Conservation (phyloP, 2,329 filamentous ascomycete genomes). For the Plectosphaerella plurivora region DNA sequence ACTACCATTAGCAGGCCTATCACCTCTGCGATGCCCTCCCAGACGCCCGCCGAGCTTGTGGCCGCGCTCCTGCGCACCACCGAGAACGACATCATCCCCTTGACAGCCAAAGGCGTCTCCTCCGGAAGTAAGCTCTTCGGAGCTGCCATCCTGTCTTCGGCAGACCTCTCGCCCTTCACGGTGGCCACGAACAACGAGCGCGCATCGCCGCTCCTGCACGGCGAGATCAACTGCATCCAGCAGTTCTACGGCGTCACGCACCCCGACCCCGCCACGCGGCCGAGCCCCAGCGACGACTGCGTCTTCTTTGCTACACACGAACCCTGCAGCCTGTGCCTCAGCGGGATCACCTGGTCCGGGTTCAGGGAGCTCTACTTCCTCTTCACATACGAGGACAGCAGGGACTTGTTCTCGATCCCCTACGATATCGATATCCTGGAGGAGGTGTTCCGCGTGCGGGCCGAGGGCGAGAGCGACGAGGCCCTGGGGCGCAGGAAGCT, state of each 20-base stretch:
- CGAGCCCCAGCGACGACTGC: conserved; percentile 38
- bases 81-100: conserved; percentile 43
- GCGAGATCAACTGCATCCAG: conserved; percentile 58
- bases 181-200: conserved; percentile 54
- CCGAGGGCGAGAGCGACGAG: conserved; percentile 29
- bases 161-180: conserved; percentile 35
- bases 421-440: conserved; percentile 55
- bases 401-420: conserved; percentile 50
- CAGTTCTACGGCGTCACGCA: conserved; percentile 42
- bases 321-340: conserved; percentile 54
- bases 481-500: conserved; percentile 33
- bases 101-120: conserved; percentile 43
- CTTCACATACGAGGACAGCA: conserved; percentile 55
- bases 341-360: conserved; percentile 53
- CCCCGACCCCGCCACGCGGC: conserved; percentile 28
- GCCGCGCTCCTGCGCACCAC: conserved; percentile 34
- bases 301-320: conserved; percentile 57
- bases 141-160: conserved; percentile 45
- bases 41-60: conserved; percentile 22
- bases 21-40: not conserved
- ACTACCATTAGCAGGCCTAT: not conserved
- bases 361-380: conserved; percentile 54
- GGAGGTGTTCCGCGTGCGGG: conserved; percentile 47
- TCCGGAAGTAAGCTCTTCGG: conserved; percentile 54
- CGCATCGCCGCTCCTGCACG: conserved; percentile 50